Conservation (phyloP, 2,329 filamentous ascomycete genomes). For the Xylariaceae sp. region DNA sequence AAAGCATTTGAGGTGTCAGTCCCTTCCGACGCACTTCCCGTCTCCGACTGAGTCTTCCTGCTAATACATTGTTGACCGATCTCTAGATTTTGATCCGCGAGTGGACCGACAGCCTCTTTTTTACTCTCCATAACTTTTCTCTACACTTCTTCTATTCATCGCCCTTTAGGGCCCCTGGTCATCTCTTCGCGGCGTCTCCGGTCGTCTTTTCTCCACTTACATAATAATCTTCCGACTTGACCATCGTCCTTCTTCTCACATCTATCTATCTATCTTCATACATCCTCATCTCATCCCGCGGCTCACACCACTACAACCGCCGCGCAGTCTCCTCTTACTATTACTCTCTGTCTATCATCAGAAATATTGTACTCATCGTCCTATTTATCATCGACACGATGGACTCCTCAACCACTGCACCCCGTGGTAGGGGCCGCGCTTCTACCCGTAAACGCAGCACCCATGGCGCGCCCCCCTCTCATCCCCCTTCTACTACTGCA, state of each 20-base stretch:
- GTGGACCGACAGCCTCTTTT: neutral
- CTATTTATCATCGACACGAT: conserved; percentile 14
- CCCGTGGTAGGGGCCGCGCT: conserved; percentile 26
- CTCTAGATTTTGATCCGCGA: neutral
- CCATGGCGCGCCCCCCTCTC: conserved; percentile 22
- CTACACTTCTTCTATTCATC: neutral
- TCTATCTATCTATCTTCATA: conserved; percentile 25
- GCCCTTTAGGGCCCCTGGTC: neutral
- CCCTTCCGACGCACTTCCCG: too few relatives aligned
- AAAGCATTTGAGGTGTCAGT: neutral
- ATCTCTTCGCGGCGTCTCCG: conserved; percentile 7
- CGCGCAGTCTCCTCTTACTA: neutral
- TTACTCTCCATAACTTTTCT: neutral
- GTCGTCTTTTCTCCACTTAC: conserved; percentile 30
- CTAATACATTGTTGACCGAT: neutral
- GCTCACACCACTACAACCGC: neutral
- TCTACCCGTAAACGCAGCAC: conserved; percentile 28
- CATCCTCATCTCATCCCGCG: neutral
- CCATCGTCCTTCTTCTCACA: conserved; percentile 26
- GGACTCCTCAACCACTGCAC: conserved; percentile 27
- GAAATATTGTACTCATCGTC: neutral
- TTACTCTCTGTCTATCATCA: neutral
- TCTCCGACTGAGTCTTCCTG: too few relatives aligned
- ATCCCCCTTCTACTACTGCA: conserved; percentile 19
- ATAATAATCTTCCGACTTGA: conserved; percentile 33